phyloP scores from a whole-genome alignment of 2,329 filamentous ascomycete genomes.

The Nannizzia gypsea region DNA sequence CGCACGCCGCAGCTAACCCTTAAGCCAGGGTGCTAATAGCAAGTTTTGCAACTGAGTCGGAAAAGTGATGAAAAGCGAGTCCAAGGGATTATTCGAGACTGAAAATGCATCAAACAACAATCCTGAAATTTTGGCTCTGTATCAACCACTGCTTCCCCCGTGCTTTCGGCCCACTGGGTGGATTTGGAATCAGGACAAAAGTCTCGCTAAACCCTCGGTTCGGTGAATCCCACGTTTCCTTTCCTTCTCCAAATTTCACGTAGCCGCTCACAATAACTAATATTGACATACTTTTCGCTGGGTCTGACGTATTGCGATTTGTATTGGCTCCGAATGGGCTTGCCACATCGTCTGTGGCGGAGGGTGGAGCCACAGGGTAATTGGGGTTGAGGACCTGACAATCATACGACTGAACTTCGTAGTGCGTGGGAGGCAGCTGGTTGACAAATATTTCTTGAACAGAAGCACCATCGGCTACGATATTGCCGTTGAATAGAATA shows the following conservation, averaged over 20 bases:
- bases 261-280: constrained; percentile 62
- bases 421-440: constrained; percentile 51
- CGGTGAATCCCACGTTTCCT: constrained; percentile 42
- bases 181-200: constrained; percentile 67
- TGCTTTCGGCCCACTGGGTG: constrained; percentile 40
- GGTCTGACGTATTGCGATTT: constrained; percentile 15
- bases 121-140: constrained; percentile 59
- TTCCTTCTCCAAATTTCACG: constrained; percentile 54
- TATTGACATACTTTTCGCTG: constrained; percentile 54
- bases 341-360: constrained; percentile 27
- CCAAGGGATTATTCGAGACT: not conserved
- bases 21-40: too few relatives aligned
- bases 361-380: constrained; percentile 43
- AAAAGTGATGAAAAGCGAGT: not conserved
- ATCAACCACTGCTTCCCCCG: constrained; percentile 51
- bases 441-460: constrained; percentile 58
- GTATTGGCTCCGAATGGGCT: constrained; percentile 16
- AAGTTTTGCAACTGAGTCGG: not conserved
- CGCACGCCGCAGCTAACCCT: too few relatives aligned
- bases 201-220: constrained; percentile 66
- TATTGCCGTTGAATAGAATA: constrained; percentile 70
- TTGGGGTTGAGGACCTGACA: constrained; percentile 64
- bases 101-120: constrained; percentile 32
- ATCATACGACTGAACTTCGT: constrained; percentile 66
- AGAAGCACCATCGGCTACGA: constrained; percentile 49